Percentiles rank a stretch among this genome's conserved stretches.
Evolutionary conservation across 176 grass and related monocot genomes (phyloP).

Genomic region (Hordeum marinum): DNA sequence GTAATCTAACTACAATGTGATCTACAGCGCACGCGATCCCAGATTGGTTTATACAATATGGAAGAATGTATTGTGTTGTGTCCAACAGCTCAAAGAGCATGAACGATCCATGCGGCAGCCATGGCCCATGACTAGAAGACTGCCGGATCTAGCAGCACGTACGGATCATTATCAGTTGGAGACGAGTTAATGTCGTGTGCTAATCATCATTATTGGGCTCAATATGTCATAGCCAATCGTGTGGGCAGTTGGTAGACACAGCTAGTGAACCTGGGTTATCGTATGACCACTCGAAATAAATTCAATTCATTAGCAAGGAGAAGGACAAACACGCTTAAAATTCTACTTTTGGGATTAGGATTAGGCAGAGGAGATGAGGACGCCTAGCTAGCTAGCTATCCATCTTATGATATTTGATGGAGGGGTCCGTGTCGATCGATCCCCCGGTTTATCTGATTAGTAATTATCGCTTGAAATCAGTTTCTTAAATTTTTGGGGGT

Average conservation of each 20-base stretch:
- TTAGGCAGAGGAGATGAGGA: neutral
- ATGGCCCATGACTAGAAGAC: conserved; percentile 27
- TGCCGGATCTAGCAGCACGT: neutral
- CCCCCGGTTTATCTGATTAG: too few relatives aligned
- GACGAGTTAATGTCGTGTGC: conserved; percentile 26
- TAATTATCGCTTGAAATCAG: too few relatives aligned
- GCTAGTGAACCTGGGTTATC: conserved; percentile 12
- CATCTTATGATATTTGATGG: neutral
- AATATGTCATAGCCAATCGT: neutral
- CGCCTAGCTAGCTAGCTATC: neutral
- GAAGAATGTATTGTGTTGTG: neutral
- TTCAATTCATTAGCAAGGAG: neutral
- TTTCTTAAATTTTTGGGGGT: too few relatives aligned
- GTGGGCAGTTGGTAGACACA: conserved; percentile 20
- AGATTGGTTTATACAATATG: neutral
- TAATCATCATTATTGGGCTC: conserved; percentile 38
- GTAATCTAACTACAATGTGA: neutral
- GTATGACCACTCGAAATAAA: conserved; percentile 27
- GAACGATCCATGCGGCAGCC: conserved; percentile 38
- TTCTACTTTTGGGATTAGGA: neutral
- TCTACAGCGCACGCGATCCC: neutral
- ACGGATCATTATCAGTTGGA: conserved; percentile 46
- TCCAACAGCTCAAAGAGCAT: conserved; percentile 32
- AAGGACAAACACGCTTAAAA: neutral
- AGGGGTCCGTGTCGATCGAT: neutral